Evolutionary conservation across 495 filamentous ascomycete species (phyloP), one percentile per base, ranked within the genome.

Genomic region (Venustampulla echinocandica): DNA sequence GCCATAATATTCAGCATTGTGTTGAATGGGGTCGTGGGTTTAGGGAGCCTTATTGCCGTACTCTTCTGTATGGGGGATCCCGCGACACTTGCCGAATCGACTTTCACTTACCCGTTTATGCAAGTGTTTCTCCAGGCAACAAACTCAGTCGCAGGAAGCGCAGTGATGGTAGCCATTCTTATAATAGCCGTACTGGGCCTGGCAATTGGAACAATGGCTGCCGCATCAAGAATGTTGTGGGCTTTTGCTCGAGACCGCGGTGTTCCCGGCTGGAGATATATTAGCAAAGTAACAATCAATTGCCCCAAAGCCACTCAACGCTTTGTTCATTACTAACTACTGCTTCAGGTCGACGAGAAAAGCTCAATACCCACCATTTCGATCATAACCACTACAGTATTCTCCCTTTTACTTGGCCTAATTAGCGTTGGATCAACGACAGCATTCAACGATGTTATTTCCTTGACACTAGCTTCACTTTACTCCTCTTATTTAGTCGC

Each of bases 391-490:
- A 69, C 78, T 9, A 64, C 71, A 42, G 55, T 79, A 25, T 61
- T 83, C 0, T 76, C 75, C 0, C n/a, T 40, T n/a, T 19, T 40
- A 20, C 20, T 40, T 10, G 37, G 37, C 3, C 59, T 80, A 22
- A 80, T 83, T 59, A 79, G 77, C 52, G 69, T 83, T 45, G 78
- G 75, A 18, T 77, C 73, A 0, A 47, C 64, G 2, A 64, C 69
- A 3, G 78, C 76, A 4, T 70, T 82, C 54, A 73, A 76, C 54
- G 70, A 70, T 23, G 67, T 80, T 24, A 60, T 71, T 33, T 75
- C 76, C 54, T 54, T 74, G 55, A 23, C 69, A 57, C 47, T 75
- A 62, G 42, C 42, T 40, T 32, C 56, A 37, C 46, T 77, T 55
- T 36, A 69, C 57, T 49, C 72, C 60, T 46, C 76, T 56, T 44